Conservation (phyloP, 2,329 filamentous ascomycete species). For the Teratosphaeria destructans region DNA sequence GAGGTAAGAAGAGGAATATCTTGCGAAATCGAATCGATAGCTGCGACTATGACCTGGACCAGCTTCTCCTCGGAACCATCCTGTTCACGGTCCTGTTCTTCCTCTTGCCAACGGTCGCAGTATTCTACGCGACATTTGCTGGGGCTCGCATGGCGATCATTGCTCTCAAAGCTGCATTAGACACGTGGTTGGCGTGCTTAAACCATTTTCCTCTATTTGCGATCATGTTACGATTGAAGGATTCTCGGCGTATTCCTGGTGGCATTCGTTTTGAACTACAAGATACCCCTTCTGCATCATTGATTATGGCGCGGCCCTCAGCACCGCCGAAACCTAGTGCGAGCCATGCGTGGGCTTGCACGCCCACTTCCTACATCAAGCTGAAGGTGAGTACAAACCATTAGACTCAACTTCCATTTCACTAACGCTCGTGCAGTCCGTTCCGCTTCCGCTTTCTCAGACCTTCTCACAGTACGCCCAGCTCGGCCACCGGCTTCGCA, state of each 20-base stretch:
- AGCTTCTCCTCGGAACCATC: conserved; percentile 90
- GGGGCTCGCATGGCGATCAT: conserved; percentile 92
- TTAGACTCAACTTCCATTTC: neutral
- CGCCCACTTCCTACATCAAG: conserved; percentile 71
- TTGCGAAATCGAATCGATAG: conserved; percentile 95
- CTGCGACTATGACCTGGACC: conserved; percentile 96
- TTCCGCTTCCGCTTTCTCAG: conserved; percentile 77
- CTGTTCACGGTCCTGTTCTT: conserved; percentile 94
- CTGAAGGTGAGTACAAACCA: conserved; percentile 54
- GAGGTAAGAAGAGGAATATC: conserved; percentile 95
- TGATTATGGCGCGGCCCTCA: conserved; percentile 4
- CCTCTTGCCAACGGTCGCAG: conserved; percentile 82
- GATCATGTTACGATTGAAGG: conserved; percentile 89
- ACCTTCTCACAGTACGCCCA: conserved; percentile 99
- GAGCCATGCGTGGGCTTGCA: conserved; percentile 15
- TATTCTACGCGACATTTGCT: conserved; percentile 96
- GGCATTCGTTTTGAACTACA: conserved; percentile 85
- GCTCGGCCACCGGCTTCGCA: conserved; percentile 80
- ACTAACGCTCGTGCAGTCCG: conserved; percentile 47
- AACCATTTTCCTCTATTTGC: conserved; percentile 98
- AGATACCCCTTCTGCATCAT: conserved; percentile 46
- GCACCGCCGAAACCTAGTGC: neutral
- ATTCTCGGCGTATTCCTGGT: conserved; percentile 77
- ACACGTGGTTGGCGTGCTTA: conserved; percentile 82
- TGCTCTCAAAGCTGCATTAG: conserved; percentile 76